phyloP scores from a whole-genome alignment of 192 early-diverging fungal species.

The Spinellus fusiger region DNA sequence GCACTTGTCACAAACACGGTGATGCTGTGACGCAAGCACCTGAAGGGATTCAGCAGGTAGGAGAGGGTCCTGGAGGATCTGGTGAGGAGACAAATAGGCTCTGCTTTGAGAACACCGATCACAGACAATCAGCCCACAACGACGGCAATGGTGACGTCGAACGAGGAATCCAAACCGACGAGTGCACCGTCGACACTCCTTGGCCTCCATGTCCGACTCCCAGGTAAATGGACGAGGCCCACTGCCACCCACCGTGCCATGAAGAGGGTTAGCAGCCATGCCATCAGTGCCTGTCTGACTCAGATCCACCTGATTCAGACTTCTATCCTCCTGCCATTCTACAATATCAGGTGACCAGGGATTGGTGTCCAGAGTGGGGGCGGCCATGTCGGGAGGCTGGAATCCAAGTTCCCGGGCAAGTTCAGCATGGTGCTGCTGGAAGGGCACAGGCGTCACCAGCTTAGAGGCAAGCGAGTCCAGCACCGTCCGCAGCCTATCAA shows the following conservation, averaged over 20 bases:
- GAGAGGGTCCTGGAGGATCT: slow-evolving; percentile 41
- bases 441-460: slow-evolving; percentile 30
- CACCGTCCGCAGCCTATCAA: slow-evolving; percentile 39
- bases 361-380: slow-evolving; percentile 22
- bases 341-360: slow-evolving; percentile 28
- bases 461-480: slow-evolving; percentile 14
- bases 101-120: slow-evolving; percentile 67
- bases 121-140: slow-evolving; percentile 84
- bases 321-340: background rate
- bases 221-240: slow-evolving; percentile 54
- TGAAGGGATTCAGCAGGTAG: slow-evolving; percentile 12
- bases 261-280: too few relatives aligned
- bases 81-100: slow-evolving; percentile 41
- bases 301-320: background rate
- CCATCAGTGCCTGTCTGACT: slow-evolving; percentile 2
- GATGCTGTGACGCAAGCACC: slow-evolving; percentile 20
- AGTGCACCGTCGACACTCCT: slow-evolving; percentile 61
- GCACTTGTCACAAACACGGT: slow-evolving; percentile 30
- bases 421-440: slow-evolving; percentile 25
- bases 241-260: too few relatives aligned
- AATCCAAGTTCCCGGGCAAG: slow-evolving; percentile 36
- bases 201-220: slow-evolving; percentile 72
- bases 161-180: slow-evolving; percentile 68
- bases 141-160: slow-evolving; percentile 87
- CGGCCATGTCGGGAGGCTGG: slow-evolving; percentile 10